Conservation (phyloP, 495 filamentous ascomycete genomes). For the Penicillium dipodomyicola region DNA sequence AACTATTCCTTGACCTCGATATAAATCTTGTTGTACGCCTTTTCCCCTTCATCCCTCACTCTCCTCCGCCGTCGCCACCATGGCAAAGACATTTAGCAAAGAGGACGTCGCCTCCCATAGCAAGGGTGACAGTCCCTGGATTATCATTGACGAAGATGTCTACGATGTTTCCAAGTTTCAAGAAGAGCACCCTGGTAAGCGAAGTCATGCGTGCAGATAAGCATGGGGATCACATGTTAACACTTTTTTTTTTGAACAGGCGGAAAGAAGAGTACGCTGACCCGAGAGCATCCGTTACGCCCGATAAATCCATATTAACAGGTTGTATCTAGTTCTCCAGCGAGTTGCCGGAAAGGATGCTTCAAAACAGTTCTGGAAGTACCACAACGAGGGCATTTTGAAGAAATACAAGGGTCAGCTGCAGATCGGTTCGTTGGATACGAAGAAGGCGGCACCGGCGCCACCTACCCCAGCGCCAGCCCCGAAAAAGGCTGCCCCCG, state of each 20-base stretch:
- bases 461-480: constrained; percentile 51
- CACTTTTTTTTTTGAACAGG: constrained; percentile 44
- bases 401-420: constrained; percentile 92
- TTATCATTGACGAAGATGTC: constrained; percentile 92
- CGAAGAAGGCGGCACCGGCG: constrained; percentile 65
- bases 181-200: constrained; percentile 82
- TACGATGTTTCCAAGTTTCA: constrained; percentile 95
- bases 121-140: constrained; percentile 80
- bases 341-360: constrained; percentile 95
- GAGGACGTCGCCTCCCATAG: constrained; percentile 88
- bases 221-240: constrained; percentile 24
- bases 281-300: neutral
- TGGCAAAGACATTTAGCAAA: constrained; percentile 84
- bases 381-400: constrained; percentile 90
- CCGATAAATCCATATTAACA: constrained; percentile 23
- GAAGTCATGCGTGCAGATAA: constrained; percentile 8
- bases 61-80: constrained; percentile 39
- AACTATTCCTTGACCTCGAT: constrained; percentile 6
- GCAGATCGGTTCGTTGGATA: constrained; percentile 85
- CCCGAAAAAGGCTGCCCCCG: constrained; percentile 49
- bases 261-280: constrained; percentile 84
- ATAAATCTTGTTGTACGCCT: constrained; percentile 3
- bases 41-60: constrained; percentile 1
- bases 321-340: constrained; percentile 62
- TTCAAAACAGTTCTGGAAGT: constrained; percentile 99